Conservation (phyloP, 2,329 filamentous ascomycete genomes). For the Alternaria atra region DNA sequence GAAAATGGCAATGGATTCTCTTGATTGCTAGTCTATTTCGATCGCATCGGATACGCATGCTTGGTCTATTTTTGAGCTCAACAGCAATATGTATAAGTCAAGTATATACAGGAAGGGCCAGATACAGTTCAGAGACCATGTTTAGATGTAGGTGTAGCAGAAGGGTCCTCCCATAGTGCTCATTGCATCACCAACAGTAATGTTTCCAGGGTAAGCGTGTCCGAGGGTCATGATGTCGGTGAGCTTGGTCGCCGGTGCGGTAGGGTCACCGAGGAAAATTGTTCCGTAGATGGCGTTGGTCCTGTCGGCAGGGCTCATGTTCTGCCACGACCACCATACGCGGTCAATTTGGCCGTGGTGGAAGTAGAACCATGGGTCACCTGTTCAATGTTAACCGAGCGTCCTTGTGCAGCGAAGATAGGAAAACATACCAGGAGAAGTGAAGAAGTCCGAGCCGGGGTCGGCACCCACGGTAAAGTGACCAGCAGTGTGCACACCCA, state of each 20-base stretch:
- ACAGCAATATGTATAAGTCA: slow-evolving; percentile 5
- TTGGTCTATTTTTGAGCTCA: slow-evolving; percentile 4
- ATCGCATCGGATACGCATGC: neutral
- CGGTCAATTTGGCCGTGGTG: slow-evolving; percentile 60
- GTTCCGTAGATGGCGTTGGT: slow-evolving; percentile 53
- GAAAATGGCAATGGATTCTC: neutral
- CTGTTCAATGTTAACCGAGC: slow-evolving; percentile 41
- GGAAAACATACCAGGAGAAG: slow-evolving; percentile 45
- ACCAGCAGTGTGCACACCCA: slow-evolving; percentile 56
- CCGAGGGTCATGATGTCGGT: slow-evolving; percentile 54
- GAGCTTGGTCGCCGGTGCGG: slow-evolving; percentile 57
- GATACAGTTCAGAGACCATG: neutral
- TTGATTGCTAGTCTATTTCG: neutral
- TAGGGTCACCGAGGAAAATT: slow-evolving; percentile 55
- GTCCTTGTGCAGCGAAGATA: neutral
- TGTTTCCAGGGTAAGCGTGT: slow-evolving; percentile 42
- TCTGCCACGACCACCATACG: slow-evolving; percentile 62
- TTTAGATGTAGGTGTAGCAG: slow-evolving; percentile 56
- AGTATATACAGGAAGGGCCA: slow-evolving; percentile 16
- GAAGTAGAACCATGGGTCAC: slow-evolving; percentile 51
- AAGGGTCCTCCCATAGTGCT: slow-evolving; percentile 58
- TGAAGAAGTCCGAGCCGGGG: slow-evolving; percentile 56
- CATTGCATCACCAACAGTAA: slow-evolving; percentile 53
- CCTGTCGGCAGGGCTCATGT: slow-evolving; percentile 50
- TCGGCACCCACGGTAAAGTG: slow-evolving; percentile 58